Conservation (phyloP, 768 basidiomycete genomes). For the Amanita subjunquillea region DNA sequence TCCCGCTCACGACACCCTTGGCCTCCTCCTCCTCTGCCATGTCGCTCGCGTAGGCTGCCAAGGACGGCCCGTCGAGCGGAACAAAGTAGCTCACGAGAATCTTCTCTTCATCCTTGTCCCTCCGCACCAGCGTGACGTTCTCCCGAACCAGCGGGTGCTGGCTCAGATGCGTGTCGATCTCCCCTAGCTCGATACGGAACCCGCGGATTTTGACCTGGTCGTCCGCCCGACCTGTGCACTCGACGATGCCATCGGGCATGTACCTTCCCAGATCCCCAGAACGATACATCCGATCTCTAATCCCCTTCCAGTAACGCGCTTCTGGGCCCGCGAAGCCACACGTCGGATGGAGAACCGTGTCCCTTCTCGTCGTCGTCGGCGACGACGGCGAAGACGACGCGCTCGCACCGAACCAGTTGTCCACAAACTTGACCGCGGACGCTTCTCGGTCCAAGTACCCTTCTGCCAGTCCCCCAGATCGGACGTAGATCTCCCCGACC, state of each 20-base stretch:
- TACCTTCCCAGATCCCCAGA: conserved; percentile 96
- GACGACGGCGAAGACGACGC: conserved; percentile 10
- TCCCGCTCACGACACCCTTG: conserved; percentile 60
- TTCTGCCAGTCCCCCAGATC: conserved; percentile 91
- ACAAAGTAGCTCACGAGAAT: conserved; percentile 97
- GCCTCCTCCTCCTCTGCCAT: conserved; percentile 37
- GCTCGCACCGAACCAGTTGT: conserved; percentile 73
- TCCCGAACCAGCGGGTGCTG: conserved; percentile 92
- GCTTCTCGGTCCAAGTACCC: conserved; percentile 84
- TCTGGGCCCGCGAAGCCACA: conserved; percentile 55
- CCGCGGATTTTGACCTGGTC: conserved; percentile 99
- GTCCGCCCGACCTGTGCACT: conserved; percentile 95
- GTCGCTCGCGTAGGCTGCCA: conserved; percentile 68
- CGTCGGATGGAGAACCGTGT: conserved; percentile 61
- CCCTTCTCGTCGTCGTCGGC: conserved; percentile 31
- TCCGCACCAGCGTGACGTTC: conserved; percentile 91
- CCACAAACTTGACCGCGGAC: conserved; percentile 84
- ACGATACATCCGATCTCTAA: conserved; percentile 95
- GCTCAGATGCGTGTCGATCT: conserved; percentile 93
- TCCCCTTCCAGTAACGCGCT: conserved; percentile 83
- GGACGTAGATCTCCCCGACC: conserved; percentile 97
- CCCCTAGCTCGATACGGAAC: conserved; percentile 96
- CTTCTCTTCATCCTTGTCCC: conserved; percentile 99
- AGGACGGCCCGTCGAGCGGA: conserved; percentile 57
- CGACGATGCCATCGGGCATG: conserved; percentile 83